These are phyloP conservation scores for Agaricus bisporus DNA, from an alignment of 768 basidiomycete species.

Conservation along the genomic window DNA sequence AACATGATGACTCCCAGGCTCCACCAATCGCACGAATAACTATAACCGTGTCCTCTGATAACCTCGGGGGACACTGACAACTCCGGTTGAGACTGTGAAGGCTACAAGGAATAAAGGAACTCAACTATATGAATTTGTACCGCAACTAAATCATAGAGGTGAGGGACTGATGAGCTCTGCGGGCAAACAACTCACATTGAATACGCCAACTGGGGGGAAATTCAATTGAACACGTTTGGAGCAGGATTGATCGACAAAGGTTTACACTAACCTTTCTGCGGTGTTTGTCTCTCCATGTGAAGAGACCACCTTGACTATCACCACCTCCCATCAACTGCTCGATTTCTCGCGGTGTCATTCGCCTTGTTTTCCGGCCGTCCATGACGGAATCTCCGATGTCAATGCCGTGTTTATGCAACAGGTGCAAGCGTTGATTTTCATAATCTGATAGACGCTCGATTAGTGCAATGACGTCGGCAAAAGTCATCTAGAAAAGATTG, in stretches of 20 bases:
- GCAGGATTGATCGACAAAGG: slow-evolving; percentile 17
- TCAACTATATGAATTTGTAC: slow-evolving; percentile 84
- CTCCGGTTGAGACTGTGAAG: slow-evolving; percentile 17
- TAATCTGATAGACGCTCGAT: slow-evolving; percentile 55
- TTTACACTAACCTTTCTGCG: slow-evolving; percentile 64
- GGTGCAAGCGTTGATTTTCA: slow-evolving; percentile 84
- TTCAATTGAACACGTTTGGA: slow-evolving; percentile 17
- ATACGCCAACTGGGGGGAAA: slow-evolving; percentile 62
- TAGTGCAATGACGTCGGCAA: slow-evolving; percentile 10
- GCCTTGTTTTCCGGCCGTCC: slow-evolving; percentile 70
- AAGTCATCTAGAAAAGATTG: slow-evolving; percentile 12
- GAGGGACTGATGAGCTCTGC: slow-evolving; percentile 12
- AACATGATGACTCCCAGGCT: slow-evolving; percentile 96
- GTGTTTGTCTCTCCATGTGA: slow-evolving; percentile 96
- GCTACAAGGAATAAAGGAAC: slow-evolving; percentile 19
- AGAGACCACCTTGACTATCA: slow-evolving; percentile 74
- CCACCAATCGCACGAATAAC: slow-evolving; percentile 98
- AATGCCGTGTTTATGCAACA: slow-evolving; percentile 90
- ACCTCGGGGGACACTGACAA: slow-evolving; percentile 82
- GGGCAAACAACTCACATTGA: slow-evolving; percentile 59
- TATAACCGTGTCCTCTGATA: slow-evolving; percentile 87
- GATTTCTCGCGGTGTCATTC: slow-evolving; percentile 75
- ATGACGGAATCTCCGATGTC: slow-evolving; percentile 79
- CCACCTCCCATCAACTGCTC: slow-evolving; percentile 82
- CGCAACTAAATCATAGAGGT: slow-evolving; percentile 49